These are phyloP conservation scores for Thielaviopsis euricoi DNA, from an alignment of 2,329 filamentous ascomycete species.

Conservation along the genomic window DNA sequence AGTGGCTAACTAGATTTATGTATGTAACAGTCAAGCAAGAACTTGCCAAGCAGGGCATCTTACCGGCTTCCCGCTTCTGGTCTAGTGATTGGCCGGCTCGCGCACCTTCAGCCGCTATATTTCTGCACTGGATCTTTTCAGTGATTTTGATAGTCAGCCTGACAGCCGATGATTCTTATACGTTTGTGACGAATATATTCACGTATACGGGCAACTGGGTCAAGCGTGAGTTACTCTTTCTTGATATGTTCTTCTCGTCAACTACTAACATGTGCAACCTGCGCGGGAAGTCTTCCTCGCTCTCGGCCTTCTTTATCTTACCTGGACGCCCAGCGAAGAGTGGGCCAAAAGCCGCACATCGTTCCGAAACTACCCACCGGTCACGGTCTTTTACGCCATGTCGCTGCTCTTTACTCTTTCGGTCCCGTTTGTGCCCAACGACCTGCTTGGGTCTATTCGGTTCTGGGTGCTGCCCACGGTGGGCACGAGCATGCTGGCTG, in stretches of 20 bases:
- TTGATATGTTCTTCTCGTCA: too few relatives aligned
- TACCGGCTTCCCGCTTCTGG: constrained; percentile 51
- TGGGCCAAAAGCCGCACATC: constrained; percentile 38
- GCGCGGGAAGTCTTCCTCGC: constrained; percentile 43
- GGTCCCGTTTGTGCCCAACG: constrained; percentile 37
- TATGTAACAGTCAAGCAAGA: constrained; percentile 38
- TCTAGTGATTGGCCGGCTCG: constrained; percentile 54
- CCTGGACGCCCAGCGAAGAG: constrained; percentile 30
- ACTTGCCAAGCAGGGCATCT: constrained; percentile 50
- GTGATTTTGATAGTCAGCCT: constrained; percentile 4
- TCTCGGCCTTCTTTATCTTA: constrained; percentile 34
- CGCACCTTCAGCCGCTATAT: constrained; percentile 5
- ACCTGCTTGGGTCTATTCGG: constrained; percentile 32
- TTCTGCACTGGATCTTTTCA: constrained; percentile 9
- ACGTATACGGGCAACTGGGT: constrained; percentile 36
- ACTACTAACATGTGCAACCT: constrained; percentile 25
- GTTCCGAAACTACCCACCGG: constrained; percentile 21
- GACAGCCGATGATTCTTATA: constrained; percentile 5
- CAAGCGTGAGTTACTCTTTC: constrained; percentile 35
- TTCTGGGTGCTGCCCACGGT: constrained; percentile 41
- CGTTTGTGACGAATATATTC: constrained; percentile 9
- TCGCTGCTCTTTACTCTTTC: constrained; percentile 35
- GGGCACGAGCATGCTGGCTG: constrained; percentile 31
- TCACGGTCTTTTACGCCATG: constrained; percentile 31
- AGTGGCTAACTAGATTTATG: too few relatives aligned